Conservation (phyloP, 192 early-diverging fungal genomes). For the Coemansia sp. region DNA sequence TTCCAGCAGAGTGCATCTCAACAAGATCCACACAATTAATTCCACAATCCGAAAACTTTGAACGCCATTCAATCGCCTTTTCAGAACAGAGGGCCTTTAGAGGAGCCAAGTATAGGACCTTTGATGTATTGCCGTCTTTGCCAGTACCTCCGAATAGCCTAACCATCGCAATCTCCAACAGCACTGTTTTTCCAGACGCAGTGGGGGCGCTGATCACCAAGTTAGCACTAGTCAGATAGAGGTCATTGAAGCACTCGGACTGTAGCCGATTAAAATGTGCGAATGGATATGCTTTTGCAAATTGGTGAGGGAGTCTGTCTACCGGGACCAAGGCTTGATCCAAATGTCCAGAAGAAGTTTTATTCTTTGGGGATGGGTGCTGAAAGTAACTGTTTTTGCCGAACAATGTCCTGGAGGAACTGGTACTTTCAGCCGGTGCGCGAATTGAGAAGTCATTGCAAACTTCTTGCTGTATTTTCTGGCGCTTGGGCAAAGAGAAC, state of each 20-base stretch:
- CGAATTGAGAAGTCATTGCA: background rate
- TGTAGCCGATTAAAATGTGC: constrained; percentile 35
- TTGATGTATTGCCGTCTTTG: background rate
- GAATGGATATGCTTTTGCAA: constrained; percentile 25
- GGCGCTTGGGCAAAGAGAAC: constrained; percentile 14
- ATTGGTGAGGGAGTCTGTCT: constrained; percentile 9
- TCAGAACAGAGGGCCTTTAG: constrained; percentile 68
- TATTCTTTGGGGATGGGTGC: background rate
- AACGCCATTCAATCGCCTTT: constrained; percentile 60
- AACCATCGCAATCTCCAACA: constrained; percentile 60
- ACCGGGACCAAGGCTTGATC: constrained; percentile 9
- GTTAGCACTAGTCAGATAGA: constrained; percentile 16
- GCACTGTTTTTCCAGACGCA: constrained; percentile 66
- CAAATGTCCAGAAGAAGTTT: background rate
- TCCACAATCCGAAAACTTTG: constrained; percentile 47
- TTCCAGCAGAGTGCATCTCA: constrained; percentile 36
- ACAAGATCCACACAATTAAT: constrained; percentile 56
- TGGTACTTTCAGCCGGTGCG: background rate
- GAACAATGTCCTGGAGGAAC: background rate
- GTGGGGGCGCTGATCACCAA: constrained; percentile 60
- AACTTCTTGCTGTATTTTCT: background rate
- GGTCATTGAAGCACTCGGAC: constrained; percentile 22
- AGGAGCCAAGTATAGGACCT: constrained; percentile 67
- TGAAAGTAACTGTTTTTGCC: background rate
- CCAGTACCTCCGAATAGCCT: constrained; percentile 5